Conservation (phyloP, 1,284 basidiomycete species). For the Volvariella surrecta region DNA sequence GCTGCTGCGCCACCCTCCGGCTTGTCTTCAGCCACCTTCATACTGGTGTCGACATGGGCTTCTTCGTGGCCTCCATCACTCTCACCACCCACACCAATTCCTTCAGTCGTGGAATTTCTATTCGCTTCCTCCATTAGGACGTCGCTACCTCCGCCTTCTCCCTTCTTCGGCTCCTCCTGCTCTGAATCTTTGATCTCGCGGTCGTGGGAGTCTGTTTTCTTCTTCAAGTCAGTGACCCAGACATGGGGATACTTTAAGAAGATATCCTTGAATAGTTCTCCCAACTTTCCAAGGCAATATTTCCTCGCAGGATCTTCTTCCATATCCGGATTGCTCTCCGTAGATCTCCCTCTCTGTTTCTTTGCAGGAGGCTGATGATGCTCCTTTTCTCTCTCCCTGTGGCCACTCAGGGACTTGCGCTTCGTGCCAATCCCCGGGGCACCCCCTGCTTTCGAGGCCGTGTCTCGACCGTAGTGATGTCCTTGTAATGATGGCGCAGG, state of each 20-base stretch:
- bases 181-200: background rate
- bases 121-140: too few species aligned
- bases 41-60: background rate
- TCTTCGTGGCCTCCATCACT: background rate
- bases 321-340: constrained; percentile 19
- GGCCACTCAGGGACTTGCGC: constrained; percentile 26
- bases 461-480: too few species aligned
- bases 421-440: constrained; percentile 24
- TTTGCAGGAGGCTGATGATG: constrained; percentile 27
- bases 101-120: background rate
- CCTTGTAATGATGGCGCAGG: too few species aligned
- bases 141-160: background rate
- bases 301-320: constrained; percentile 65
- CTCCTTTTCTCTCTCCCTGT: too few species aligned
- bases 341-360: constrained; percentile 33
- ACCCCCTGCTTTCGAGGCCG: too few species aligned
- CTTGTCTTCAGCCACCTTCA: constrained; percentile 12
- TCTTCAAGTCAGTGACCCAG: background rate
- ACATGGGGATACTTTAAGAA: constrained; percentile 59
- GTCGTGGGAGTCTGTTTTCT: constrained; percentile 13
- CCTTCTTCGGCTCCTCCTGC: background rate
- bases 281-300: constrained; percentile 67
- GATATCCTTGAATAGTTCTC: constrained; percentile 58
- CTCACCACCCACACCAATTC: background rate
- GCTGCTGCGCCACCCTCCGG: background rate